Evolutionary conservation across 148 eudicot species (phyloP), one percentile per base, ranked within the genome.

Genomic region (Tetragonia tetragonoides): DNA sequence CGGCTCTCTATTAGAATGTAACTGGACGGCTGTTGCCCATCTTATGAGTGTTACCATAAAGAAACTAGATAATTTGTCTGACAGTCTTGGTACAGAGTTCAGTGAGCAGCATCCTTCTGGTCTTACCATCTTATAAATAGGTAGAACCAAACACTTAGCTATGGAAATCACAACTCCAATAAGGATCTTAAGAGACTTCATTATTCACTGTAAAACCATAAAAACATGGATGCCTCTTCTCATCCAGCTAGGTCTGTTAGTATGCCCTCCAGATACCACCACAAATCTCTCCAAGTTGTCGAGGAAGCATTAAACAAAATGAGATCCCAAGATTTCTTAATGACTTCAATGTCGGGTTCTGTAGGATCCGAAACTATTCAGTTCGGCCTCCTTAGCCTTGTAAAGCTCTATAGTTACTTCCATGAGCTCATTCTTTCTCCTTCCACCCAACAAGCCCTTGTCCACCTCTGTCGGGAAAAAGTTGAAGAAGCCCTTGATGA

Each of bases 401-500:
- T 83, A 0, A 83, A 86, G 65, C 46, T 93, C 65, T 90, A 88
- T 81, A 81, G 53, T 65, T 77, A 73, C 49, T 77, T 83, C 1
- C 84, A 86, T 17, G 85, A 84, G 15, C 85, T 92, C 23, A 16
- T 87, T 3, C 78, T 67, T 2, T 83, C 86, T 14, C 70, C 84
- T 16, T 59, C 74, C 59, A 75, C 85, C 15, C 87, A 79, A 34
- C 75, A 83, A 70, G 75, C 86, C 59, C 70, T 81, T n/a, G 7
- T 63, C 51, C 76, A 76, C 62, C 75, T 59, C 60, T 78, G 72
- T 47, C 54, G 76, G 20, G 88, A 83, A 51, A 59, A 67, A 16
- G 66, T 87, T 0, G 89, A 87, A 75, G 88, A 83, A 38, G 87
- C 93, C 20, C 79, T 92, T 0, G 87, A 87, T 7, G 70, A 76